Conservation (phyloP, 306 rosid species). For the Ammopiptanthus mongolicus region DNA sequence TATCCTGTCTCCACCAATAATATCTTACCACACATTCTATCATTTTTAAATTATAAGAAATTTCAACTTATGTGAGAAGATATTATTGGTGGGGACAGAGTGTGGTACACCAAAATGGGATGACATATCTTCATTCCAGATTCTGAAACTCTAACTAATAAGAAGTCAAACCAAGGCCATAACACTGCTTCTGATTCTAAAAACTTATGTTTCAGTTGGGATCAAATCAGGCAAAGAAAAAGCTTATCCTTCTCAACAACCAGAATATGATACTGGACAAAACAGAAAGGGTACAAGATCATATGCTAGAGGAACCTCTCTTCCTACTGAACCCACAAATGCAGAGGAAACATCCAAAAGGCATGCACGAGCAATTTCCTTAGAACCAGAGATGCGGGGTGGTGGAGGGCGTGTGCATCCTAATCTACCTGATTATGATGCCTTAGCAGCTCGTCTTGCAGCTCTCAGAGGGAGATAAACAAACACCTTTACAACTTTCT, state of each 20-base stretch:
- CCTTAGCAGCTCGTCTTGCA: slow-evolving; percentile 48
- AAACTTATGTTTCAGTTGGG: not conserved
- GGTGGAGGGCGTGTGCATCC: slow-evolving; percentile 44
- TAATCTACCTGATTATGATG: slow-evolving; percentile 73
- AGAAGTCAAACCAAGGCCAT: no score
- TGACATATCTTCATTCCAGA: no score
- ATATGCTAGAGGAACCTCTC: slow-evolving; percentile 34
- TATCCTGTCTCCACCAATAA: no score
- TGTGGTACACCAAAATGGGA: no score
- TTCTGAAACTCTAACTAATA: no score
- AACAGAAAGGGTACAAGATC: slow-evolving; percentile 4
- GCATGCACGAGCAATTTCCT: slow-evolving; percentile 24
- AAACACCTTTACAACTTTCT: not conserved
- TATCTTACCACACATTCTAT: no score
- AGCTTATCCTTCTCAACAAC: not conserved
- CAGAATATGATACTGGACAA: slow-evolving; percentile 9
- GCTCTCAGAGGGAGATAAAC: slow-evolving; percentile 45
- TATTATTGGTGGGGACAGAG: no score
- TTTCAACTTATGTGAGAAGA: no score
- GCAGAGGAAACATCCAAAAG: slow-evolving; percentile 8
- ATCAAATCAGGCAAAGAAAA: slow-evolving; percentile 19
- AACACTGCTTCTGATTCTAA: not conserved
- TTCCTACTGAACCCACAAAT: slow-evolving; percentile 23
- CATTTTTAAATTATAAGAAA: no score
- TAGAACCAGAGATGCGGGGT: slow-evolving; percentile 18